A percentile compares a stretch with the other conserved stretches of the same genome.
phyloP scores from a whole-genome alignment of 2,329 filamentous ascomycete species.

The Fusarium sp. region DNA sequence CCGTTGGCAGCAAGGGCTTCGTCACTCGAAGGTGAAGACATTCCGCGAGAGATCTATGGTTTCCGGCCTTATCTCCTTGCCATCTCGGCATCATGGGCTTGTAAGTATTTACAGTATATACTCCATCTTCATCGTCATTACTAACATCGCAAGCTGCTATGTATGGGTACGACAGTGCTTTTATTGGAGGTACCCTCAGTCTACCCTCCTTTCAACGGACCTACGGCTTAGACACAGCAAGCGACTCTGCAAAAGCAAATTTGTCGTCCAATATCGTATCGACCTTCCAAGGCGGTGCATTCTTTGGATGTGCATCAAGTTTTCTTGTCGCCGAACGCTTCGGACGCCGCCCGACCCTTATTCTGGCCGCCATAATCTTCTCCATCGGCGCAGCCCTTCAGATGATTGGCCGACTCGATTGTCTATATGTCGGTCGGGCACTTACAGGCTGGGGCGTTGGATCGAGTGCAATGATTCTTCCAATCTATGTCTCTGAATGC shows the following conservation, averaged over 20 bases:
- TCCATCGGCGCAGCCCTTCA: background rate
- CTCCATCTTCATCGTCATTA: rapidly evolving
- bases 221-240: background rate
- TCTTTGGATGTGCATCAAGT: background rate
- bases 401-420: background rate
- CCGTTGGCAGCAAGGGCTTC: background rate
- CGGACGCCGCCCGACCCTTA: background rate
- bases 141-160: background rate
- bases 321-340: background rate
- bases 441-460: background rate
- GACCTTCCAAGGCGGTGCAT: background rate
- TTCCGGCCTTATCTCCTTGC: background rate
- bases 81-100: background rate
- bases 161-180: background rate
- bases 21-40: background rate
- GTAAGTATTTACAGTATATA: background rate
- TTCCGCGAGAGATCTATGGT: background rate
- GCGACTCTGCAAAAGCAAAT: background rate
- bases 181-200: background rate
- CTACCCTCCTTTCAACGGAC: background rate
- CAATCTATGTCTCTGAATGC: background rate
- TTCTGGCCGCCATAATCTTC: background rate
- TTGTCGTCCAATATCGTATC: background rate
- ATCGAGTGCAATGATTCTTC: background rate
- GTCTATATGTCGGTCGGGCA: background rate